Evolutionary conservation across 2,329 filamentous ascomycete species (phyloP).

Genomic region (Orbilia ellipsospora): DNA sequence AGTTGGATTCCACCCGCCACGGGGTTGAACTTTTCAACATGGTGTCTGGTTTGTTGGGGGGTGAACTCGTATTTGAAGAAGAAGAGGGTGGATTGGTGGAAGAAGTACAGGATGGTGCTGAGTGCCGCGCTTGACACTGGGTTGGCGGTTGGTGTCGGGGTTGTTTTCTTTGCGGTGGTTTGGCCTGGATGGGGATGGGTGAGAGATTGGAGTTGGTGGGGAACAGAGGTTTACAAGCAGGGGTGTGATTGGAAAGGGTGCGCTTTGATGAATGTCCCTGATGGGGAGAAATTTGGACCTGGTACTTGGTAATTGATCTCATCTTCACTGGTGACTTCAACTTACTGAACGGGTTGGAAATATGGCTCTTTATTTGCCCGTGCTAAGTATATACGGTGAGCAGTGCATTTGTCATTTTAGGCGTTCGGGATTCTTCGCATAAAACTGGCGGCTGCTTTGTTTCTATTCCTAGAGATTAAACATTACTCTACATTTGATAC

Average conservation of each 20-base stretch:
- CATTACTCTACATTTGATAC: no score
- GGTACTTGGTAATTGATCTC: conserved; percentile 66
- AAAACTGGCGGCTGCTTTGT: no score
- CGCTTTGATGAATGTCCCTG: conserved; percentile 72
- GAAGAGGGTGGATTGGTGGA: conserved; percentile 81
- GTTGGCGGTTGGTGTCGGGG: conserved; percentile 81
- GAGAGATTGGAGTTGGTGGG: conserved; percentile 84
- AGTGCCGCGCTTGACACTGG: conserved; percentile 85
- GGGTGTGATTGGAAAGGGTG: conserved; percentile 89
- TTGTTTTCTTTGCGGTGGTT: conserved; percentile 87
- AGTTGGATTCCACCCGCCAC: conserved; percentile 88
- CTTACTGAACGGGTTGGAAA: no score
- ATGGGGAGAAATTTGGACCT: conserved; percentile 75
- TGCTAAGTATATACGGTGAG: no score
- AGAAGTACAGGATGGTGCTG: conserved; percentile 84
- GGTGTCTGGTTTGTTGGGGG: conserved; percentile 83
- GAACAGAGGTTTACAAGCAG: conserved; percentile 83
- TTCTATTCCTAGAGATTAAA: no score
- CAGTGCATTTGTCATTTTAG: no score
- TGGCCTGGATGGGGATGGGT: conserved; percentile 75
- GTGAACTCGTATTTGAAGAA: conserved; percentile 83
- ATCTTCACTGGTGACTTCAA: no score
- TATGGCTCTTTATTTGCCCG: no score
- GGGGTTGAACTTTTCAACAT: conserved; percentile 87
- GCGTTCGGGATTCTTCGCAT: no score